Conservation (phyloP, 495 filamentous ascomycete genomes). For the Jackrogersella multiformis region DNA sequence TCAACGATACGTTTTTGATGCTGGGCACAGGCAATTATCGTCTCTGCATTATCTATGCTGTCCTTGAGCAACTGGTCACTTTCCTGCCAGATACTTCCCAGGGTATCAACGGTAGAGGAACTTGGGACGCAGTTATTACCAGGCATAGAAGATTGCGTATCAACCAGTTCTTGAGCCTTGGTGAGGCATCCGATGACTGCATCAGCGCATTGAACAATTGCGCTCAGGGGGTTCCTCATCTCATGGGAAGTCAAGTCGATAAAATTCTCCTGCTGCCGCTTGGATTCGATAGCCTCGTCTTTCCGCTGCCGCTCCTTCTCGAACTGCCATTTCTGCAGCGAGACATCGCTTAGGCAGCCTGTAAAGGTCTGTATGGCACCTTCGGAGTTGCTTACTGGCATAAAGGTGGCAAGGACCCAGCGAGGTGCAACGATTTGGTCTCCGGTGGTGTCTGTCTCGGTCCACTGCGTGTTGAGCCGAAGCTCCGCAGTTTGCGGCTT, state of each 20-base stretch:
- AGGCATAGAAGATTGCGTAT: conserved; percentile 8
- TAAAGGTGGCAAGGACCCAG: conserved; percentile 76
- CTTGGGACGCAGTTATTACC: background rate
- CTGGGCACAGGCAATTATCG: conserved; percentile 80
- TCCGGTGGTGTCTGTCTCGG: conserved; percentile 64
- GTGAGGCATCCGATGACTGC: conserved; percentile 71
- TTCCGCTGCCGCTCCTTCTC: conserved; percentile 68
- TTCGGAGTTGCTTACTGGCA: conserved; percentile 67
- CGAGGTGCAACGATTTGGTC: conserved; percentile 58
- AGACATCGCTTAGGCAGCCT: conserved; percentile 67
- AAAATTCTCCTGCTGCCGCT: conserved; percentile 80
- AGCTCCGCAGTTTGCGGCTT: conserved; percentile 69
- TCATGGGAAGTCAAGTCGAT: conserved; percentile 91
- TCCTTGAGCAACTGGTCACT: conserved; percentile 56
- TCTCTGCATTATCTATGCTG: conserved; percentile 80
- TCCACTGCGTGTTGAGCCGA: conserved; percentile 69
- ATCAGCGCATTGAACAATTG: conserved; percentile 83
- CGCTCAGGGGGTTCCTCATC: conserved; percentile 83
- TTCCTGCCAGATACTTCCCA: conserved; percentile 42
- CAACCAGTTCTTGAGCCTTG: conserved; percentile 40
- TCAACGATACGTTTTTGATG: conserved; percentile 85
- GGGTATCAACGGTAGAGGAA: background rate
- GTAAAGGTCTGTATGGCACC: conserved; percentile 73
- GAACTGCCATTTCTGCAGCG: conserved; percentile 69
- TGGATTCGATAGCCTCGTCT: conserved; percentile 70